Conservation (phyloP, 1,284 basidiomycete genomes). For the Fistulinella cinereoalba region DNA sequence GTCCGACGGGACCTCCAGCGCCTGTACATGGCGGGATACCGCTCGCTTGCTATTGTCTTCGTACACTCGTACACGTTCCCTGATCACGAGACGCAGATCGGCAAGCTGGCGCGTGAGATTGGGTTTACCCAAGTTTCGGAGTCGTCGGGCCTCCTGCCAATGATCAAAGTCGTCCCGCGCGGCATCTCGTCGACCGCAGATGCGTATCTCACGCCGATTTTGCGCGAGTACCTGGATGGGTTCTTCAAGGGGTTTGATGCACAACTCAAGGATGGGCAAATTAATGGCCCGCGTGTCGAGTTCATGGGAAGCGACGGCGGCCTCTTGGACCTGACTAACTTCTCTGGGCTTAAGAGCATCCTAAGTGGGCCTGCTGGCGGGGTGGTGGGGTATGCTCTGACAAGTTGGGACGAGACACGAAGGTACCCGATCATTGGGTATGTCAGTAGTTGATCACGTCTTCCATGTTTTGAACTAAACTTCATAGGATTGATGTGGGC, state of each 20-base stretch:
- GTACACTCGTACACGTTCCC: constrained; percentile 94
- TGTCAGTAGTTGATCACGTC: too few relatives aligned
- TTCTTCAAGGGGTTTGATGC: constrained; percentile 89
- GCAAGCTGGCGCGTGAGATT: constrained; percentile 67
- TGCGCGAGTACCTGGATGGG: constrained; percentile 84
- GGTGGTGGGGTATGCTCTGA: constrained; percentile 74
- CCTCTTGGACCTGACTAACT: constrained; percentile 65
- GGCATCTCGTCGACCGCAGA: constrained; percentile 93
- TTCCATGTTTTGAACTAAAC: too few relatives aligned
- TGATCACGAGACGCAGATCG: constrained; percentile 74
- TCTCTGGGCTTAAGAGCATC: constrained; percentile 75
- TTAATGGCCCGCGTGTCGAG: constrained; percentile 47
- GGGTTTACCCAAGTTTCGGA: constrained; percentile 90
- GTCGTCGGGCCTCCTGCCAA: constrained; percentile 84
- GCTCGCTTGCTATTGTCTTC: constrained; percentile 83
- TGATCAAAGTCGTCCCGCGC: constrained; percentile 95
- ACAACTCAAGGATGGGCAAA: constrained; percentile 47
- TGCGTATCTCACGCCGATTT: constrained; percentile 92
- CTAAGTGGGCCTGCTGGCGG: constrained; percentile 77
- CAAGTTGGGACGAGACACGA: constrained; percentile 60
- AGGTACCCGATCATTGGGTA: constrained; percentile 64
- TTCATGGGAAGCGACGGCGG: constrained; percentile 82
- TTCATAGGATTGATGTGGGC: constrained; percentile 58
- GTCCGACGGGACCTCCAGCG: constrained; percentile 61
- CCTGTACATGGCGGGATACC: constrained; percentile 75